Evolutionary conservation across 371 early-diverging fungal species (phyloP).

Genomic region (Dinochytrium kinnereticum): DNA sequence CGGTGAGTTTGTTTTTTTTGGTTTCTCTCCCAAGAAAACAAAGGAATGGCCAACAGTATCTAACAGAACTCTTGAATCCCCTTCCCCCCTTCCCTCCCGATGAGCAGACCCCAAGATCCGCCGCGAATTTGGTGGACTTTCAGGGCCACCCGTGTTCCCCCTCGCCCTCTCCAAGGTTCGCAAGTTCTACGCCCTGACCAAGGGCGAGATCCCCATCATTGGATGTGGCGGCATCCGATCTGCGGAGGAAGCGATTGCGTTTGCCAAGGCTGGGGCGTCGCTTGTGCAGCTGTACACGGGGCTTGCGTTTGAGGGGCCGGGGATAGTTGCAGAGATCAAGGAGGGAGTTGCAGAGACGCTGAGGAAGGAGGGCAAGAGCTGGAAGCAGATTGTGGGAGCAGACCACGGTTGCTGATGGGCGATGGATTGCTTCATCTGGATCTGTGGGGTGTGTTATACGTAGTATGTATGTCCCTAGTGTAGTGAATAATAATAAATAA

Average conservation of each 20-base stretch:
- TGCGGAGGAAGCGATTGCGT: constrained; percentile 74
- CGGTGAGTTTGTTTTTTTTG: constrained; percentile 41
- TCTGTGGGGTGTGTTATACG: background rate
- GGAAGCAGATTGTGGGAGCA: constrained; percentile 48
- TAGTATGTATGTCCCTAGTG: background rate
- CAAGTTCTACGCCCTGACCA: constrained; percentile 70
- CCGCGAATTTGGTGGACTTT: constrained; percentile 76
- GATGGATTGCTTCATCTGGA: too few relatives aligned
- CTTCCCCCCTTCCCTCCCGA: constrained; percentile 10
- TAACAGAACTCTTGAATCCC: background rate
- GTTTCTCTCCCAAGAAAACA: constrained; percentile 15
- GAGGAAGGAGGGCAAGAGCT: constrained; percentile 39
- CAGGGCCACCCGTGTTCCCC: constrained; percentile 73
- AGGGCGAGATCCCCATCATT: constrained; percentile 73
- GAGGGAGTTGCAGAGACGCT: constrained; percentile 46
- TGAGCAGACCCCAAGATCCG: constrained; percentile 39
- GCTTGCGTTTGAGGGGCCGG: constrained; percentile 75
- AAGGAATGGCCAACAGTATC: background rate
- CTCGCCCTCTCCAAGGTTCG: constrained; percentile 66
- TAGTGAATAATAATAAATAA: too few relatives aligned
- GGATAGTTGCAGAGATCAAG: constrained; percentile 71
- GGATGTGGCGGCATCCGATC: constrained; percentile 84
- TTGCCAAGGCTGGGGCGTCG: constrained; percentile 76
- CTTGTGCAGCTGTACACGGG: constrained; percentile 79
- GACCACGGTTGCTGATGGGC: constrained; percentile 29